Evolutionary conservation across 2,329 filamentous ascomycete genomes (phyloP).

Genomic region (Pyricularia pennisetigena): DNA sequence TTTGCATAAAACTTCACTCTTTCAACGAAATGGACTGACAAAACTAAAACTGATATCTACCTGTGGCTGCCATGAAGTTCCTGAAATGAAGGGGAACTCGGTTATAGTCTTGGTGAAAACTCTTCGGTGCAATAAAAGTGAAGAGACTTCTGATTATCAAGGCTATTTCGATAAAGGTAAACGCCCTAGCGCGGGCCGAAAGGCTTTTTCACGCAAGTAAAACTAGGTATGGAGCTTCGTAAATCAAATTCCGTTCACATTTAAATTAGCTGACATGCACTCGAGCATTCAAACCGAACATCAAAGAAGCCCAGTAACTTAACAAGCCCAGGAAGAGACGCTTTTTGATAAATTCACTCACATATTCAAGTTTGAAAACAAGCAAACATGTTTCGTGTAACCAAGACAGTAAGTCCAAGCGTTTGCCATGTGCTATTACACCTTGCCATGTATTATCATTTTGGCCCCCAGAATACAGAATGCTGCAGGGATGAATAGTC

Average conservation of each 20-base stretch:
- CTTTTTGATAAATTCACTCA: neutral
- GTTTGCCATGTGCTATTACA: neutral
- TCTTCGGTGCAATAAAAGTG: neutral
- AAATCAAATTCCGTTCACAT: neutral
- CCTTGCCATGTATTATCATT: neutral
- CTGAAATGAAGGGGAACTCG: too few species aligned
- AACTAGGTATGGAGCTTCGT: neutral
- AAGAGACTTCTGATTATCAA: neutral
- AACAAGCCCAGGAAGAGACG: neutral
- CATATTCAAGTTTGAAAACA: neutral
- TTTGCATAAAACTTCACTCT: too few species aligned
- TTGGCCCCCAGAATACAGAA: neutral
- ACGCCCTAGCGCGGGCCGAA: neutral
- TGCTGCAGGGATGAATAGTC: neutral
- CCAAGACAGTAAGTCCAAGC: neutral
- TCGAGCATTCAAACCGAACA: neutral
- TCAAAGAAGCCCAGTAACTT: neutral
- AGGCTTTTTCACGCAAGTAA: neutral
- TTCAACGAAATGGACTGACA: too few species aligned
- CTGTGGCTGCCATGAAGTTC: too few species aligned
- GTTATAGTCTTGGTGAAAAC: neutral
- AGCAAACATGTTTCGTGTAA: neutral
- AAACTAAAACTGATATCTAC: too few species aligned
- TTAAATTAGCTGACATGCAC: neutral
- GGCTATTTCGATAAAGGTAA: neutral